Conservation (phyloP, 1,139 yeast genomes). For the Zygoascus meyerae region DNA sequence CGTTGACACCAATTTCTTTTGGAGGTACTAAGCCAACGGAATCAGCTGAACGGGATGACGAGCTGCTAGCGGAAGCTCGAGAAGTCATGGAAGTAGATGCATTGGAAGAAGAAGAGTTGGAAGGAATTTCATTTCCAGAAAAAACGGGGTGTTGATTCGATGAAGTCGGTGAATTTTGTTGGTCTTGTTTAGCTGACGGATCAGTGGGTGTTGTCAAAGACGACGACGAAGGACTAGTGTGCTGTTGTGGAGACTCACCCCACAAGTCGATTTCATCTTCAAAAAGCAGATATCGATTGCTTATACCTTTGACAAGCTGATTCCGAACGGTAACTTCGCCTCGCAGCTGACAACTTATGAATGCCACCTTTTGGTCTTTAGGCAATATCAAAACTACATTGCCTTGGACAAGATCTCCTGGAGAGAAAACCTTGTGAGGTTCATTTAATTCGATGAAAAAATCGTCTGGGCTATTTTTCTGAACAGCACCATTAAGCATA, state of each 20-base stretch:
- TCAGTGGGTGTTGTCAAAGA: not conserved
- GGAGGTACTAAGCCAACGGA: not conserved
- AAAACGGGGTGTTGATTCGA: not conserved
- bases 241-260: slow-evolving; percentile 37
- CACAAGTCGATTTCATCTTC: slow-evolving; percentile 63
- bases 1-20: slow-evolving; percentile 1
- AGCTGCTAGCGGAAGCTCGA: slow-evolving; percentile 6
- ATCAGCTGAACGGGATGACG: slow-evolving; percentile 8
- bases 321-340: slow-evolving; percentile 39
- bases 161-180: too few relatives aligned
- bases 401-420: slow-evolving; percentile 59
- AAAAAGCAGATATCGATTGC: slow-evolving; percentile 42
- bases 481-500: slow-evolving; percentile 15
- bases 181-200: too few relatives aligned
- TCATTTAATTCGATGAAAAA: slow-evolving; percentile 65
- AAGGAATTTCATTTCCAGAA: not conserved
- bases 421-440: slow-evolving; percentile 63
- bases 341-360: slow-evolving; percentile 25
- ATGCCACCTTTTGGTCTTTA: slow-evolving; percentile 24
- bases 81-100: not conserved
- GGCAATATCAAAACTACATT: slow-evolving; percentile 30
- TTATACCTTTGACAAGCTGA: slow-evolving; percentile 34
- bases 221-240: not conserved
- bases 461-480: slow-evolving; percentile 35
- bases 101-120: not conserved